Conservation (phyloP, 495 filamentous ascomycete species). For the Saxispiralis lemnorum region DNA sequence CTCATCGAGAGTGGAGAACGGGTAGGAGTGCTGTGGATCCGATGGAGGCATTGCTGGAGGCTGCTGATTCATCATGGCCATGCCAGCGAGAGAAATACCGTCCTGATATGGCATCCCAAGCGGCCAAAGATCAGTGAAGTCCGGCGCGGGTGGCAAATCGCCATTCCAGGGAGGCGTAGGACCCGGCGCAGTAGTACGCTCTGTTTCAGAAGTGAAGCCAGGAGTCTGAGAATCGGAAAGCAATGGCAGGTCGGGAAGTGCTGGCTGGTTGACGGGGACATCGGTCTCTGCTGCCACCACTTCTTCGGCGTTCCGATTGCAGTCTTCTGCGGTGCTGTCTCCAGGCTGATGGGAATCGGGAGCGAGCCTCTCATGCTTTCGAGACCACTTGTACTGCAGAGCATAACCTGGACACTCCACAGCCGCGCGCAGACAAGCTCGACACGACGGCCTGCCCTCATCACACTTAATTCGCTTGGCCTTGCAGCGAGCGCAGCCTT, state of each 20-base stretch:
- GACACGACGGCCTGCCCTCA: not conserved
- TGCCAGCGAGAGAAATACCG: not conserved
- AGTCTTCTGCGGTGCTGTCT: not conserved
- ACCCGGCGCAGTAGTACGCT: not conserved
- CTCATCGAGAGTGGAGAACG: no score
- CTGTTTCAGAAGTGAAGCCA: not conserved
- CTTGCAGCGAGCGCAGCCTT: slow-evolving; percentile 1
- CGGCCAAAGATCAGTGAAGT: not conserved
- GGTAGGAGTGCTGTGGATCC: not conserved
- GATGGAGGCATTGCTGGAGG: not conserved
- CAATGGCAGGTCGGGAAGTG: not conserved
- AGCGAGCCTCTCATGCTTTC: not conserved
- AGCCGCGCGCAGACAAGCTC: not conserved
- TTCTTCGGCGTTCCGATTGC: not conserved
- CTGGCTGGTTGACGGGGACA: not conserved
- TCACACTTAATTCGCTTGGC: slow-evolving; percentile 2
- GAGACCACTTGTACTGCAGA: not conserved
- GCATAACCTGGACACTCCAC: slow-evolving; percentile 1
- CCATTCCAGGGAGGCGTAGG: no score
- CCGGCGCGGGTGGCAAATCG: not conserved
- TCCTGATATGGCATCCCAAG: not conserved
- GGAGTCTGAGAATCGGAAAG: not conserved
- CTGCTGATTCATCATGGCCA: not conserved
- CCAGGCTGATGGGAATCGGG: not conserved
- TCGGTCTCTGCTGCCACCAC: not conserved